phyloP scores from a whole-genome alignment of 441 rosid species.

The Syzygium syzygioides region DNA sequence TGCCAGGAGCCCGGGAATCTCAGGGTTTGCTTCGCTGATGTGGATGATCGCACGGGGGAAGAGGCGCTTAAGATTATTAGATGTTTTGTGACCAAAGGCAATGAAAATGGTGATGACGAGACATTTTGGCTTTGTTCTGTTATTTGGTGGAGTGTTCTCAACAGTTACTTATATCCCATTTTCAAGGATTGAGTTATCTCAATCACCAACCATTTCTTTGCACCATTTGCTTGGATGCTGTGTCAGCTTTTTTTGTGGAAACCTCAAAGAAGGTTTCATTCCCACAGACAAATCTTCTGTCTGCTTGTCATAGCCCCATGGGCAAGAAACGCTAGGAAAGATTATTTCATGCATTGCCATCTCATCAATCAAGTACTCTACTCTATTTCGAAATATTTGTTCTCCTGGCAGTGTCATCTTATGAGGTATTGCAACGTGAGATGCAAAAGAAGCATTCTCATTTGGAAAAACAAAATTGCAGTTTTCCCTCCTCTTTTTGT shows the following conservation, averaged over 20 bases:
- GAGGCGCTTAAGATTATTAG: not conserved
- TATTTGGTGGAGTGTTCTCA: not conserved
- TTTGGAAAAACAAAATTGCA: not conserved
- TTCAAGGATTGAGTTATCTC: not conserved
- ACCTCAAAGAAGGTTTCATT: not conserved
- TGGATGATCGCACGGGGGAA: not conserved
- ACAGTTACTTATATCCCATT: not conserved
- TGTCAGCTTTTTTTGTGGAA: not conserved
- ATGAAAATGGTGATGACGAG: not conserved
- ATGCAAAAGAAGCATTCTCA: not conserved
- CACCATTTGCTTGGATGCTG: not conserved
- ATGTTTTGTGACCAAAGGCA: not conserved
- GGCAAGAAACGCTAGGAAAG: not conserved
- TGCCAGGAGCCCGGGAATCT: constrained; percentile 9
- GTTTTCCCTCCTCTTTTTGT: not conserved
- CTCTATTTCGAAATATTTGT: not conserved
- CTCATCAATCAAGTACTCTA: not conserved
- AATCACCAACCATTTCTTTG: not conserved
- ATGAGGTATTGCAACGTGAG: not conserved
- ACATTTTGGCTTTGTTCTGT: not conserved
- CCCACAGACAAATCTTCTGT: not conserved
- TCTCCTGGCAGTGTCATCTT: not conserved
- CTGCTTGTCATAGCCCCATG: not conserved
- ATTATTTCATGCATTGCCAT: not conserved
- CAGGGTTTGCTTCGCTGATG: constrained; percentile 12